These are phyloP conservation scores for Bromus sterilis DNA, from an alignment of 176 grass and related monocot genomes.

Conservation along the genomic window DNA sequence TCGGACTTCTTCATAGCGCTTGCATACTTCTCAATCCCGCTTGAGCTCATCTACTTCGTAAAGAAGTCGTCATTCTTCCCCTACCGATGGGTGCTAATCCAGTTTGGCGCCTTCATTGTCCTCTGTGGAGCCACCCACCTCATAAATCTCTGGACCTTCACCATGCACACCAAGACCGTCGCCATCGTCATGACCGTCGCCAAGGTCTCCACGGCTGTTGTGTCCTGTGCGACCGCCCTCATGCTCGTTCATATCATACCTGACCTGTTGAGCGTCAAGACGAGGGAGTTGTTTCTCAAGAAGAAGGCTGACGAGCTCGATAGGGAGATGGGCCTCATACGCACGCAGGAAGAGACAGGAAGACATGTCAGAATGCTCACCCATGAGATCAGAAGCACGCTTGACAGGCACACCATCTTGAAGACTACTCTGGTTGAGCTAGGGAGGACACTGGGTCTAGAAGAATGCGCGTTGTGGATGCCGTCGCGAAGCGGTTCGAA, in stretches of 20 bases:
- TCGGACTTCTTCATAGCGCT: constrained; percentile 74
- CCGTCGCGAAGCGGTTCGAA: constrained; percentile 46
- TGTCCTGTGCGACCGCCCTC: constrained; percentile 59
- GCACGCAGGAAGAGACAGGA: constrained; percentile 62
- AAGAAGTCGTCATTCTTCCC: constrained; percentile 76
- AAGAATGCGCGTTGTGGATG: constrained; percentile 68
- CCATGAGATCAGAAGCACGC: constrained; percentile 66
- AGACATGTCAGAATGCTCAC: constrained; percentile 76
- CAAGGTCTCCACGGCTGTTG: constrained; percentile 52
- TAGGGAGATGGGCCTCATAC: constrained; percentile 61
- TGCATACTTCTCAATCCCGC: constrained; percentile 66
- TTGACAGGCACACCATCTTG: constrained; percentile 65
- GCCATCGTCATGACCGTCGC: constrained; percentile 62
- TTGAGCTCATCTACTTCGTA: constrained; percentile 72
- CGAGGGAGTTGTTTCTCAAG: constrained; percentile 56
- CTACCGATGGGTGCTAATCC: constrained; percentile 65
- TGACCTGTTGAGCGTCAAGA: constrained; percentile 63
- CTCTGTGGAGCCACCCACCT: constrained; percentile 70
- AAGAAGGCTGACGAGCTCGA: constrained; percentile 66
- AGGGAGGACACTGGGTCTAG: constrained; percentile 44
- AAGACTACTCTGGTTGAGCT: constrained; percentile 68
- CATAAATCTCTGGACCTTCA: constrained; percentile 71
- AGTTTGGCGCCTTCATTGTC: constrained; percentile 69
- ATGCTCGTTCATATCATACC: constrained; percentile 78
- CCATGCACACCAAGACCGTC: constrained; percentile 45